These are phyloP conservation scores for Echinosphaeria canescens DNA, from an alignment of 2,329 filamentous ascomycete species.

Conservation along the genomic window DNA sequence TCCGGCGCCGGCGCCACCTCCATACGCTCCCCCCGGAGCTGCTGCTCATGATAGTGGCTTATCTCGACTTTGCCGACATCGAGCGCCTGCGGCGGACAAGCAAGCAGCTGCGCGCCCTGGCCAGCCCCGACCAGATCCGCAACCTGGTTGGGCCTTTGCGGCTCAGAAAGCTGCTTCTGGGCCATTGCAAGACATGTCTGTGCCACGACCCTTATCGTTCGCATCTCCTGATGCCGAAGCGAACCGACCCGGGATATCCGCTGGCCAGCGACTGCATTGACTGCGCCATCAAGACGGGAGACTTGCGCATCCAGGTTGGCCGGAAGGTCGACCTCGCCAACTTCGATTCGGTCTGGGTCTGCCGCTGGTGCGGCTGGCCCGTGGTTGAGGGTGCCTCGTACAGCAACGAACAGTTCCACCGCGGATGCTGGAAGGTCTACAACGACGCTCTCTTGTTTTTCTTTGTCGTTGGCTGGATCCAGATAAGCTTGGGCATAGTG, in stretches of 20 bases:
- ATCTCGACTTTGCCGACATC: slow-evolving; percentile 19
- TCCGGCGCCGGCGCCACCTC: slow-evolving; percentile 6
- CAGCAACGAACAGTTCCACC: slow-evolving; percentile 17
- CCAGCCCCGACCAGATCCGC: slow-evolving; percentile 13
- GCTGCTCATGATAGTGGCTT: slow-evolving; percentile 15
- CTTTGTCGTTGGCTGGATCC: slow-evolving; percentile 15
- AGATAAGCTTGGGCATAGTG: slow-evolving; percentile 12
- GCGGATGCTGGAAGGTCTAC: slow-evolving; percentile 15
- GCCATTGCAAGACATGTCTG: slow-evolving; percentile 18
- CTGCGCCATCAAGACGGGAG: slow-evolving; percentile 13
- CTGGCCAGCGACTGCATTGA: slow-evolving; percentile 16
- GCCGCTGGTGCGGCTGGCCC: slow-evolving; percentile 21
- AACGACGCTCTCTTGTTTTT: slow-evolving; percentile 14
- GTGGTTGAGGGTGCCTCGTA: slow-evolving; percentile 10
- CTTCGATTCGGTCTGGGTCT: slow-evolving; percentile 13
- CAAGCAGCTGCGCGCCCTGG: slow-evolving; percentile 12
- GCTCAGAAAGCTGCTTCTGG: slow-evolving; percentile 10
- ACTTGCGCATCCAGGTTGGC: slow-evolving; percentile 15
- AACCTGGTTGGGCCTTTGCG: slow-evolving; percentile 12
- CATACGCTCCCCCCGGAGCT: slow-evolving; percentile 18
- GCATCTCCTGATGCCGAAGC: slow-evolving; percentile 11
- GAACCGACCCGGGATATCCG: slow-evolving; percentile 11
- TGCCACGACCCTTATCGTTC: slow-evolving; percentile 10
- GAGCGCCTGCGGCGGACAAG: slow-evolving; percentile 18
- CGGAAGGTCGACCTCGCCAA: slow-evolving; percentile 15